Base-by-base conservation (phyloP, 768 basidiomycete genomes). In the Suillus fuscotomentosus region DNA sequence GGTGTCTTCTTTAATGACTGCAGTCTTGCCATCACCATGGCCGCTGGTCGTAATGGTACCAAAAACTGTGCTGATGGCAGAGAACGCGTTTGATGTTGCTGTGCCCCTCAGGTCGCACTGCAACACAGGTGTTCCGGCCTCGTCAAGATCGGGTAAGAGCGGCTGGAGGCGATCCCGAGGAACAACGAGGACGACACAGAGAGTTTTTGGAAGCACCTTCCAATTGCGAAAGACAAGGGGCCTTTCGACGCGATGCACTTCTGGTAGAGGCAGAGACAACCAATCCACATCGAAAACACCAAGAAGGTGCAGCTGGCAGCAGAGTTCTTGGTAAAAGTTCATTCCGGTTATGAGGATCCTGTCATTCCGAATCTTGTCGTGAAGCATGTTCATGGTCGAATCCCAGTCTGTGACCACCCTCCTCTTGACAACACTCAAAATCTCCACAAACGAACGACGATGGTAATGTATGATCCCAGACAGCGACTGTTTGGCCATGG, bases 251-350 rank as follows among this genome's bases (percentile, higher is more conserved):
- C 6, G 14, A 17, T 53, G 67, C 41, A 75, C 39, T 34, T 60
- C 27, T 17, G 64, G 41, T 14, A 36, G 51, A 22, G 70, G 67
- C 68, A 36, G 51, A 22, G 70, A 67, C 68, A 68, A 67, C 63
- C 68, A 66, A 27, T 67, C 51, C 27, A 73, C 72, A 5, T 78
- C 77, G 63, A 78, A 69, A 0, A 86, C 67, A 15, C 77, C 78
- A 27, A 79, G 71, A 15, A 79, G 74, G 64, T 84, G 77, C 5
- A 85, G 71, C 20, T 83, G 78, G 20, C 75, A 69, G 57, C 76
- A 81, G 59, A 87, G 70, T 48, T 87, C 85, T 63, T 86, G 83
- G 64, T 79, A 77, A 63, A 79, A 73, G 50, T 75, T 70, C 24
- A 67, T 72, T 41, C 66, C 75, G 60, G 76, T 34, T 42, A 72